Evolutionary conservation across 1,139 yeast genomes (phyloP).

Genomic region (Yamadazyma buinensis): DNA sequence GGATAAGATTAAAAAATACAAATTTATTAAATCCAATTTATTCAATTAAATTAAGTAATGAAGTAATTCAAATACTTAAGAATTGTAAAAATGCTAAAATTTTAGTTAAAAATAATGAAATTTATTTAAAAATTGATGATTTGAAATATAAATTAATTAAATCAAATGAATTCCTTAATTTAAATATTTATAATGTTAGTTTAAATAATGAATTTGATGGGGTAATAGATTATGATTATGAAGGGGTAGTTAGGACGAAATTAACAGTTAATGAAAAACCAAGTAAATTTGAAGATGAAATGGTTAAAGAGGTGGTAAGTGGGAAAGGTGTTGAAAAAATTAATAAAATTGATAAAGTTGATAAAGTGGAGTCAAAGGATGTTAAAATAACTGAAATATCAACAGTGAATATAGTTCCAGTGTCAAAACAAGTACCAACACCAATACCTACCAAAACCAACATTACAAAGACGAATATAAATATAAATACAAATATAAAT

Average conservation of each 20-base stretch:
- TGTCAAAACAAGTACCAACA: not conserved
- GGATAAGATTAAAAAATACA: no score
- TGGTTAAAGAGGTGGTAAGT: no score
- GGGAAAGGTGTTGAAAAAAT: no score
- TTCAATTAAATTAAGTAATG: conserved; percentile 24
- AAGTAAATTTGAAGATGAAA: no score
- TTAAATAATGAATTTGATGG: conserved; percentile 9
- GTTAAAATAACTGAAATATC: no score
- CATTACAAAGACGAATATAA: not conserved
- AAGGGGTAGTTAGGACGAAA: conserved; percentile 32
- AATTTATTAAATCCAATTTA: no score
- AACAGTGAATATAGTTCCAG: no score
- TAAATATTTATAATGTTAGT: conserved; percentile 25
- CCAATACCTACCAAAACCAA: not conserved
- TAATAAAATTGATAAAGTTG: no score
- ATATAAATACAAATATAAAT: no score
- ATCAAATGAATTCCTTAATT: conserved; percentile 34
- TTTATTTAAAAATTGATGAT: conserved; percentile 29
- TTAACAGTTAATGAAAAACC: conserved; percentile 27
- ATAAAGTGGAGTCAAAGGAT: no score
- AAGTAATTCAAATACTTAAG: conserved; percentile 21
- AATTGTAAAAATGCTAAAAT: conserved; percentile 25
- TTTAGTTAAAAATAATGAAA: conserved; percentile 34
- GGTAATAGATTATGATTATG: conserved; percentile 12
- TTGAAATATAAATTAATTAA: conserved; percentile 30